Evolutionary conservation across 192 early-diverging fungal genomes (phyloP).

Genomic region (Chytriomyces sp.): DNA sequence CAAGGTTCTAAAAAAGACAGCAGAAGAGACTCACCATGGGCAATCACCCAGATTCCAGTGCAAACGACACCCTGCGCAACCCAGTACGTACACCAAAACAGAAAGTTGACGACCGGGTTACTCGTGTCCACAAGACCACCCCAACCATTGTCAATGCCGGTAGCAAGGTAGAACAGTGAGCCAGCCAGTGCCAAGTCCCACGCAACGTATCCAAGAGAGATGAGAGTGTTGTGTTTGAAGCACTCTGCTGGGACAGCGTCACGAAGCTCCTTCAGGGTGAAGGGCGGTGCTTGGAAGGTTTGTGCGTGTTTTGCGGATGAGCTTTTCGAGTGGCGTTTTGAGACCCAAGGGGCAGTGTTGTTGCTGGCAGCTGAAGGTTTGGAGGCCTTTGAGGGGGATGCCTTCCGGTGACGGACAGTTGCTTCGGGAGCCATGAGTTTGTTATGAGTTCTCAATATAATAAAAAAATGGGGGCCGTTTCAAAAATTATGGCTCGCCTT

Average conservation of each 20-base stretch:
- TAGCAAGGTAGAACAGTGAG: slow-evolving; percentile 70
- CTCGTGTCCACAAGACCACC: slow-evolving; percentile 7
- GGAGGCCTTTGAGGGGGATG: slow-evolving; percentile 5
- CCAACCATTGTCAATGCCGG: slow-evolving; percentile 42
- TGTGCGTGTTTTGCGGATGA: slow-evolving; percentile 32
- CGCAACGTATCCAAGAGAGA: slow-evolving; percentile 78
- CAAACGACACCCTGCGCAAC: slow-evolving; percentile 79
- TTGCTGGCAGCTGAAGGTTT: neutral
- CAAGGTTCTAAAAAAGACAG: neutral
- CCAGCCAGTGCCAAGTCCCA: slow-evolving; percentile 76
- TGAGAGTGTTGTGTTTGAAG: slow-evolving; percentile 83
- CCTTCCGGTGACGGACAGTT: neutral
- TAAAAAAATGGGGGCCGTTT: neutral
- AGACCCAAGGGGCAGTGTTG: neutral
- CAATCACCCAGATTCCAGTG: slow-evolving; percentile 85
- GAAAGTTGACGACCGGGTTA: slow-evolving; percentile 50
- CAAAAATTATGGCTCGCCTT: neutral
- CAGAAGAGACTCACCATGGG: slow-evolving; percentile 45
- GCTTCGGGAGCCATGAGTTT: neutral
- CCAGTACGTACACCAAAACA: slow-evolving; percentile 82
- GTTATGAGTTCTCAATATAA: neutral
- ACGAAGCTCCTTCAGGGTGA: slow-evolving; percentile 91
- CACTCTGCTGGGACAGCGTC: slow-evolving; percentile 90
- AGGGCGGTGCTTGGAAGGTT: slow-evolving; percentile 42
- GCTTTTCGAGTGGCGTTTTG: neutral